Conservation (phyloP, 1,284 basidiomycete genomes). For the Sanghuangporus weigelae region DNA sequence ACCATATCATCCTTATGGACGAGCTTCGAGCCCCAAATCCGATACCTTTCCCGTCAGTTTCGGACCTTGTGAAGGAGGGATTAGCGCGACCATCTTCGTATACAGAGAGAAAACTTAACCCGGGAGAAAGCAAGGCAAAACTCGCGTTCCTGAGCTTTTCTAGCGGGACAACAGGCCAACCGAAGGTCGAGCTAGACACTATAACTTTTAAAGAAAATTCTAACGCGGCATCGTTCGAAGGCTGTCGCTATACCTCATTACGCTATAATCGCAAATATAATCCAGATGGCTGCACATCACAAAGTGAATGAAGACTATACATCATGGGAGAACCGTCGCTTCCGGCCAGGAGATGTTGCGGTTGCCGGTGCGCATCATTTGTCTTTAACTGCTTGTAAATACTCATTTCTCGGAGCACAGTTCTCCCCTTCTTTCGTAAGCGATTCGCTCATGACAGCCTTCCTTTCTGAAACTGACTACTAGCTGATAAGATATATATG, state of each 20-base stretch:
- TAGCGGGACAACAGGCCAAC: conserved; percentile 78
- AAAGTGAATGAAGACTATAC: conserved; percentile 38
- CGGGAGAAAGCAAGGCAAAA: conserved; percentile 63
- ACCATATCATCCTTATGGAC: conserved; percentile 53
- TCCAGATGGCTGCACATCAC: conserved; percentile 53
- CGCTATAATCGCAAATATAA: conserved; percentile 58
- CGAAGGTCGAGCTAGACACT: conserved; percentile 46
- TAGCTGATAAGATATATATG: conserved; percentile 57
- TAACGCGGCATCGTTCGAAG: conserved; percentile 28
- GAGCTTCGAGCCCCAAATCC: conserved; percentile 13
- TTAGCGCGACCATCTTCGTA: conserved; percentile 38
- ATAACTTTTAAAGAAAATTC: neutral
- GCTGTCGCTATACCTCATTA: conserved; percentile 70
- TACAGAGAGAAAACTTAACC: conserved; percentile 43
- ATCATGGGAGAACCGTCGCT: conserved; percentile 30
- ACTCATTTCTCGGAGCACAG: conserved; percentile 16
- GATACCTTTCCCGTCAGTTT: conserved; percentile 34
- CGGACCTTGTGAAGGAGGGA: conserved; percentile 52
- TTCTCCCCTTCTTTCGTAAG: conserved; percentile 35
- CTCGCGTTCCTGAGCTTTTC: conserved; percentile 76
- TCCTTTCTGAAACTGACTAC: neutral
- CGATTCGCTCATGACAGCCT: conserved; percentile 22
- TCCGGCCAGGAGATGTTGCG: conserved; percentile 50
- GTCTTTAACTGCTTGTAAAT: neutral
- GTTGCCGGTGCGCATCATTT: conserved; percentile 38